Evolutionary conservation across 768 basidiomycete species (phyloP), one percentile per base, ranked within the genome.

Genomic region (Tephrocybe sp.): DNA sequence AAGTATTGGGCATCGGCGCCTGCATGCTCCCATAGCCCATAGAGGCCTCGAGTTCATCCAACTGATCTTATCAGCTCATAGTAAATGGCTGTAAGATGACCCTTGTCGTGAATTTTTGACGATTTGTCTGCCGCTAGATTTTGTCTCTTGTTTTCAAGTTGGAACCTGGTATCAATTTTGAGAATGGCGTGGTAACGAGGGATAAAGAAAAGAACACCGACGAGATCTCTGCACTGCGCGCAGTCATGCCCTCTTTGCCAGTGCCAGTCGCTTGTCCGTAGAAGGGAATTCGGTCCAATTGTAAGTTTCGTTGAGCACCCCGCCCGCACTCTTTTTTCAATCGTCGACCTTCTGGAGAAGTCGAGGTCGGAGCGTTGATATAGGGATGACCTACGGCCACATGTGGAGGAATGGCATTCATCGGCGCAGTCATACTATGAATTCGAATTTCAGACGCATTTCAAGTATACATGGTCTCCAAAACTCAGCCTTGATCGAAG

Each of bases 281-380:
- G 90, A 89, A 18, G 90, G 90, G 59, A 92, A 92, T 15, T 89
- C 88, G 2, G 90, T 92, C 50, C 89, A 80, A 54, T 71, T 74
- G 63, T 90, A 92, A 0, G 83, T 84, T 61, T 86, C 86, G 62
- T 90, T 91, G 63, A 92, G 73, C 23, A 88, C 81, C 63, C 86
- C 89, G 82, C 73, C 88, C 89, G 65, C 89, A 80, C 69, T 91
- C n/a, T 91, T 74, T 90, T 91, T 75, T 91, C 91, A 57, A 90
- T 82, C 34, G 78, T 72, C n/a, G 86, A 79, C 55, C 83, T 47
- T 86, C 80, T 27, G 72, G 63, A 30, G 75, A 67, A 25, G 67
- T 71, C 16, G 77, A 75, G 41, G 75, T 63, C 18, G 77, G 74
- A n/a, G 77, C 54, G 77, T 75, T n/a, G 76, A 70, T n/a, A 74